Percentiles rank a stretch among this genome's conserved stretches.
Evolutionary conservation across 2,329 filamentous ascomycete genomes (phyloP).

Genomic region (Aspergillus aculeatinus): DNA sequence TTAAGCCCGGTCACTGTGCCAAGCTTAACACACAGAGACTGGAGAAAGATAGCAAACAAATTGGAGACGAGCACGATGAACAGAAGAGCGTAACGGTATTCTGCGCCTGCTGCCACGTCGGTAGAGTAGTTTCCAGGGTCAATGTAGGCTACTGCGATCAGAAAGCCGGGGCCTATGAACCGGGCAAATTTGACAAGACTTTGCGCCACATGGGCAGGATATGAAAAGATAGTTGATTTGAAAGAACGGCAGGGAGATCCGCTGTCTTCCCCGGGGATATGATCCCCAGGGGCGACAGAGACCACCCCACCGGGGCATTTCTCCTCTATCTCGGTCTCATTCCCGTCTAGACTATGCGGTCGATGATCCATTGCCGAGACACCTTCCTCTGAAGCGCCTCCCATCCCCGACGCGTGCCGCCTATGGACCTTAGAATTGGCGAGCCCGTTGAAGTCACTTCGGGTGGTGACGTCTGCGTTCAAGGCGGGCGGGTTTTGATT

Average conservation of each 20-base stretch:
- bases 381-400: slow-evolving; percentile 23
- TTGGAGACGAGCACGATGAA: slow-evolving; percentile 51
- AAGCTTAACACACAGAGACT: slow-evolving; percentile 58
- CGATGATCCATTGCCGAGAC: slow-evolving; percentile 23
- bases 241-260: slow-evolving; percentile 33
- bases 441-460: slow-evolving; percentile 61
- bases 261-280: slow-evolving; percentile 32
- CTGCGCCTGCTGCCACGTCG: slow-evolving; percentile 49
- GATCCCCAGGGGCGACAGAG: slow-evolving; percentile 27
- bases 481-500: slow-evolving; percentile 63
- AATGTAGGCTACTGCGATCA: slow-evolving; percentile 51
- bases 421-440: slow-evolving; percentile 57
- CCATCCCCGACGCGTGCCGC: slow-evolving; percentile 31
- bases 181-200: slow-evolving; percentile 41
- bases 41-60: slow-evolving; percentile 49
- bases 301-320: slow-evolving; percentile 29
- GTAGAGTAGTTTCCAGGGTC: slow-evolving; percentile 53
- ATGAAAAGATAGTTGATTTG: slow-evolving; percentile 18
- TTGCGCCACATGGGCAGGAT: slow-evolving; percentile 23
- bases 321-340: slow-evolving; percentile 25
- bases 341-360: slow-evolving; percentile 22
- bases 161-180: slow-evolving; percentile 50
- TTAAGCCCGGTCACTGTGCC: slow-evolving; percentile 68
- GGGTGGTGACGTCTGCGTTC: slow-evolving; percentile 60
- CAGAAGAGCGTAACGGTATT: slow-evolving; percentile 45